A percentile compares a stretch with the other conserved stretches of the same genome.
Evolutionary conservation across 495 filamentous ascomycete genomes (phyloP).

Genomic region (Hamigera avellanea): DNA sequence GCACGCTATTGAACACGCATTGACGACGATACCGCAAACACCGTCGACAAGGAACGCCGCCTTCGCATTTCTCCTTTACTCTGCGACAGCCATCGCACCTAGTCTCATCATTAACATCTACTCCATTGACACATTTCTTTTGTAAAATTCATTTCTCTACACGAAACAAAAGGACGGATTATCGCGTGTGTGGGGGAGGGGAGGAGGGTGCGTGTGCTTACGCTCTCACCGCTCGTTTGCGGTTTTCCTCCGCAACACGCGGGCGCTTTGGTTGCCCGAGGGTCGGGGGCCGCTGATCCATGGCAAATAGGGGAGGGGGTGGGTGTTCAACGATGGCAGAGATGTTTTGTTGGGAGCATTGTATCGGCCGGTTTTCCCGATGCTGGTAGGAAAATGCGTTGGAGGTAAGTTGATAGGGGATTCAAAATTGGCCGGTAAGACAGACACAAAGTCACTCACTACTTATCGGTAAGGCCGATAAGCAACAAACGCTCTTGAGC

Average conservation of each 20-base stretch:
- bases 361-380: too few relatives aligned
- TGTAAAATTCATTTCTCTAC: not conserved
- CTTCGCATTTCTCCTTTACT: slow-evolving; percentile 42
- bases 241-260: slow-evolving; percentile 37
- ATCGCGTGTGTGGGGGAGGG: not conserved
- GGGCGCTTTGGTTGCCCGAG: slow-evolving; percentile 30
- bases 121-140: not conserved
- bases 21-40: slow-evolving; percentile 36
- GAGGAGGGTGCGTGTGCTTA: slow-evolving; percentile 10
- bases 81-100: slow-evolving; percentile 38
- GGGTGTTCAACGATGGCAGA: too few relatives aligned
- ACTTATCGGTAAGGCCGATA: too few relatives aligned
- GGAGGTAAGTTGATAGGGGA: too few relatives aligned
- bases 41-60: slow-evolving; percentile 37
- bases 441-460: too few relatives aligned
- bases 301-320: too few relatives aligned
- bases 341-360: too few relatives aligned
- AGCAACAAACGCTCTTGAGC: too few relatives aligned
- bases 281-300: too few relatives aligned
- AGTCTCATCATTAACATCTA: not conserved
- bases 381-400: too few relatives aligned
- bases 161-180: too few relatives aligned
- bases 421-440: too few relatives aligned
- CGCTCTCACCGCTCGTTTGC: slow-evolving; percentile 38
- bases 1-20: slow-evolving; percentile 31